These are phyloP conservation scores for Lactarius akahatsu DNA, from an alignment of 768 basidiomycete genomes.

Conservation along the genomic window DNA sequence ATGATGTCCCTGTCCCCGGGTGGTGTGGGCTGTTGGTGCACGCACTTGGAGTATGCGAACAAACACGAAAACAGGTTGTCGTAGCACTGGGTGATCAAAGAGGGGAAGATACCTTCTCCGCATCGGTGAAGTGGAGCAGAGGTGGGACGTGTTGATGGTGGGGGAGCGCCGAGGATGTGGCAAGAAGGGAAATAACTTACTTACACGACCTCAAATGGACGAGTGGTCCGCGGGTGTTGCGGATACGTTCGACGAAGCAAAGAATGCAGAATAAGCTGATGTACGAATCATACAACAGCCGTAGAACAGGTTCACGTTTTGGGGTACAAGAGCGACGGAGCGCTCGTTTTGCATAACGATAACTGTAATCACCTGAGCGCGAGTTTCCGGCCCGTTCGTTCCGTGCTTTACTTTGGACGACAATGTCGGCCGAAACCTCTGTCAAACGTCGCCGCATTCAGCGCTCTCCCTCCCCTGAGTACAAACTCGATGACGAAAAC, in stretches of 20 bases:
- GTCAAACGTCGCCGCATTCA: constrained; percentile 50
- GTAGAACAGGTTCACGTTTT: too few species aligned
- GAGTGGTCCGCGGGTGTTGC: constrained; percentile 60
- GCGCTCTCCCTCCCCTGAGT: constrained; percentile 59
- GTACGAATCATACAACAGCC: too few species aligned
- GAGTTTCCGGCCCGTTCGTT: constrained; percentile 12
- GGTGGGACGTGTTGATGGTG: constrained; percentile 76
- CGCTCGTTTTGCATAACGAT: constrained; percentile 63
- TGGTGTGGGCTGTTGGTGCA: constrained; percentile 77
- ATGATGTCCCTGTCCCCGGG: constrained; percentile 25
- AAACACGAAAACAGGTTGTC: constrained; percentile 82
- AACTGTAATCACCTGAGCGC: too few species aligned
- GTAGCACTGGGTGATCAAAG: constrained; percentile 60
- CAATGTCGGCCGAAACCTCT: constrained; percentile 34
- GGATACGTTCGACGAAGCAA: too few species aligned
- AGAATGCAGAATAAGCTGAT: too few species aligned
- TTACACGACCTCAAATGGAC: constrained; percentile 85
- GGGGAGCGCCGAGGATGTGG: constrained; percentile 55
- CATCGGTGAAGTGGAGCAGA: constrained; percentile 53
- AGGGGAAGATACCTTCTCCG: constrained; percentile 61
- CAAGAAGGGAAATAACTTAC: constrained; percentile 28
- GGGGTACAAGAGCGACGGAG: constrained; percentile 76
- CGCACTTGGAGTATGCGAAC: constrained; percentile 92
- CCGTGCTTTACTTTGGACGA: neutral
- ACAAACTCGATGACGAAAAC: constrained; percentile 55